Evolutionary conservation across 148 eudicot species (phyloP).

Genomic region (Amaranthus hypochondriacus): DNA sequence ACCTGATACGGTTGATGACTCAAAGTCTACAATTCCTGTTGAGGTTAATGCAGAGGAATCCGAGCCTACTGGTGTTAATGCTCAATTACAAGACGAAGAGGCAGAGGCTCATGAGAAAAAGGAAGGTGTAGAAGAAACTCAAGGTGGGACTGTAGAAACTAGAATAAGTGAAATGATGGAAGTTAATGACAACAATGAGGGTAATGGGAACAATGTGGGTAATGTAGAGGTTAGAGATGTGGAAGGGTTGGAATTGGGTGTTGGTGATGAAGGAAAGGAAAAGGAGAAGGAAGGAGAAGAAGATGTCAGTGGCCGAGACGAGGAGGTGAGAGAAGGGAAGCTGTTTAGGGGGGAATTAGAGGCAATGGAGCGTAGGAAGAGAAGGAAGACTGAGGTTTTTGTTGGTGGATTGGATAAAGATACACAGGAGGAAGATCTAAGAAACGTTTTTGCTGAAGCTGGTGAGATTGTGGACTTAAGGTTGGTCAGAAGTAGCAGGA

Average conservation of each 20-base stretch:
- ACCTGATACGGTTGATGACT: neutral
- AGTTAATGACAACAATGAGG: neutral
- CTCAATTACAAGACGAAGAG: neutral
- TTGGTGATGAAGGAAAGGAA: slow-evolving; percentile 16
- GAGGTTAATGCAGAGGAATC: neutral
- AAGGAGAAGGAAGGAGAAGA: slow-evolving; percentile 23
- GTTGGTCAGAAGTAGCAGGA: slow-evolving; percentile 31
- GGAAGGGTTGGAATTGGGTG: slow-evolving; percentile 9
- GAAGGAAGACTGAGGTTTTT: slow-evolving; percentile 57
- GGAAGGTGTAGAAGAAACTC: slow-evolving; percentile 8
- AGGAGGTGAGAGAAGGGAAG: slow-evolving; percentile 21
- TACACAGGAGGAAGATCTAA: slow-evolving; percentile 56
- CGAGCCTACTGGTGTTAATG: neutral
- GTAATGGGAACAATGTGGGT: neutral
- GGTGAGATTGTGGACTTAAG: slow-evolving; percentile 55
- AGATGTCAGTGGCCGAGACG: neutral
- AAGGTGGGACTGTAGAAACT: neutral
- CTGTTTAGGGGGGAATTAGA: slow-evolving; percentile 51
- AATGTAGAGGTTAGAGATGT: slow-evolving; percentile 7
- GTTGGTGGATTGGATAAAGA: slow-evolving; percentile 57
- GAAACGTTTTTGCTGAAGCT: slow-evolving; percentile 43
- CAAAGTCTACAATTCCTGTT: neutral
- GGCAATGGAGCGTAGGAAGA: slow-evolving; percentile 50
- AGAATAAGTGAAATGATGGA: slow-evolving; percentile 14
- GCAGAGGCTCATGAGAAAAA: slow-evolving; percentile 19